Evolutionary conservation across 2,329 filamentous ascomycete genomes (phyloP).

Genomic region (Phaeosphaeriaceae sp.): DNA sequence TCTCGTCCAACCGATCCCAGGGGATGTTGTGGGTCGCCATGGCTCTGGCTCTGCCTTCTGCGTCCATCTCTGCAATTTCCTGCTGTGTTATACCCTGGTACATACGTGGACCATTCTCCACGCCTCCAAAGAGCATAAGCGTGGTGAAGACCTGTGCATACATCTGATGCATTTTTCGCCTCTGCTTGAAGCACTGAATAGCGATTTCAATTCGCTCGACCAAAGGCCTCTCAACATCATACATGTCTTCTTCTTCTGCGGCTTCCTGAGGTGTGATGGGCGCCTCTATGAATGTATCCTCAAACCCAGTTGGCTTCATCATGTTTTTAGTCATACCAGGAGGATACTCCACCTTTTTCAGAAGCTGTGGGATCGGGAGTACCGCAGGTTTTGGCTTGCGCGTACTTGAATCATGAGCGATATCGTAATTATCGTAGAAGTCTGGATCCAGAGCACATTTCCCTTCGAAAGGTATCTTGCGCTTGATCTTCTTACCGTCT

Average conservation of each 20-base stretch:
- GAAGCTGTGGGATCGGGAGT: slow-evolving; percentile 30
- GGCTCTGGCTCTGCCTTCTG: slow-evolving; percentile 68
- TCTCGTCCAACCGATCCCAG: slow-evolving; percentile 54
- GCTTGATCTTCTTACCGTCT: slow-evolving; percentile 52
- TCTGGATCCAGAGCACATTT: slow-evolving; percentile 37
- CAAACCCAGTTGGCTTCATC: slow-evolving; percentile 54
- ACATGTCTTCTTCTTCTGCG: slow-evolving; percentile 71
- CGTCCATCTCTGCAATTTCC: slow-evolving; percentile 67
- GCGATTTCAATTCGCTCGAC: slow-evolving; percentile 80
- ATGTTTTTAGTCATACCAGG: slow-evolving; percentile 51
- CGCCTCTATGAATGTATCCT: slow-evolving; percentile 79
- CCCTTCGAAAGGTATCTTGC: slow-evolving; percentile 49
- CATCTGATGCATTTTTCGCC: slow-evolving; percentile 72
- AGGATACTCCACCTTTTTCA: slow-evolving; percentile 35
- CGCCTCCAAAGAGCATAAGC: slow-evolving; percentile 82
- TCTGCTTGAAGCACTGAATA: slow-evolving; percentile 79
- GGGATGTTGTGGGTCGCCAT: slow-evolving; percentile 68
- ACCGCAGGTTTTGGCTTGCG: slow-evolving; percentile 27
- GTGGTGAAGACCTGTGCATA: slow-evolving; percentile 73
- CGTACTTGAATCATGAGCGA: slow-evolving; percentile 36
- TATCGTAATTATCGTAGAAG: slow-evolving; percentile 31
- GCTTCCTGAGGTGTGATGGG: slow-evolving; percentile 76
- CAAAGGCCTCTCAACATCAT: slow-evolving; percentile 59
- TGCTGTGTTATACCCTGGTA: slow-evolving; percentile 69
- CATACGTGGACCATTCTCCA: slow-evolving; percentile 66